Conservation (phyloP, 345 rosid genomes). For the Ceriops tagal region DNA sequence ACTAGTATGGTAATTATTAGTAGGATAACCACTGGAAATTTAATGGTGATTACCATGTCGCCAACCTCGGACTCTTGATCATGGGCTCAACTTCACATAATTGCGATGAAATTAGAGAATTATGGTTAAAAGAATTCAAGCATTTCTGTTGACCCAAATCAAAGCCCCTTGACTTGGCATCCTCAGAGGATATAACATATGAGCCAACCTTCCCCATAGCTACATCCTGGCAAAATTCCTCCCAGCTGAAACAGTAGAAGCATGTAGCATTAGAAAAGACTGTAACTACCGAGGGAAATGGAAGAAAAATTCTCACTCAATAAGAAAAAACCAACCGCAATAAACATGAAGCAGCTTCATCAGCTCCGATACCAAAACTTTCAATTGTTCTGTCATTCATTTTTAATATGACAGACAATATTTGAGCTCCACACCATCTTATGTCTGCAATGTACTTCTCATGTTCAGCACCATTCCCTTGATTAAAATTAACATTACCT, state of each 20-base stretch:
- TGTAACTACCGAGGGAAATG: too few species aligned
- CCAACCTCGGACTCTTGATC: slow-evolving; percentile 40
- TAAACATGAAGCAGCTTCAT: slow-evolving; percentile 60
- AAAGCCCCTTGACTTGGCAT: slow-evolving; percentile 22
- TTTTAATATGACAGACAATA: slow-evolving; percentile 47
- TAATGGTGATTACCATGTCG: slow-evolving; percentile 39
- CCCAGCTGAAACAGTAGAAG: slow-evolving; percentile 58
- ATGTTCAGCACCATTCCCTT: slow-evolving; percentile 15
- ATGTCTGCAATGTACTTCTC: slow-evolving; percentile 45
- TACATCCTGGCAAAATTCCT: slow-evolving; percentile 74
- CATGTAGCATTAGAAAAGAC: slow-evolving; percentile 2
- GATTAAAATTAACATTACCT: slow-evolving; percentile 22
- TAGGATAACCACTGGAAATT: not conserved
- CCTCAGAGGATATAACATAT: slow-evolving; percentile 41
- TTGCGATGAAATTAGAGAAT: slow-evolving; percentile 28
- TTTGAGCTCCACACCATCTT: slow-evolving; percentile 66
- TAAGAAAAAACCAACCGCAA: slow-evolving; percentile 52
- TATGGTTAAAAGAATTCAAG: slow-evolving; percentile 31
- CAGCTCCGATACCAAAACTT: slow-evolving; percentile 44
- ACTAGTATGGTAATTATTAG: too few species aligned
- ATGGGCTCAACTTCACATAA: slow-evolving; percentile 40
- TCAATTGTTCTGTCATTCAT: slow-evolving; percentile 44
- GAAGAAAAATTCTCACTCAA: too few species aligned
- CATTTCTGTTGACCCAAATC: slow-evolving; percentile 31
- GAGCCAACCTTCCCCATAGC: slow-evolving; percentile 67